Evolutionary conservation across 2,329 filamentous ascomycete genomes (phyloP).

Genomic region (Samsoniella hepiali): DNA sequence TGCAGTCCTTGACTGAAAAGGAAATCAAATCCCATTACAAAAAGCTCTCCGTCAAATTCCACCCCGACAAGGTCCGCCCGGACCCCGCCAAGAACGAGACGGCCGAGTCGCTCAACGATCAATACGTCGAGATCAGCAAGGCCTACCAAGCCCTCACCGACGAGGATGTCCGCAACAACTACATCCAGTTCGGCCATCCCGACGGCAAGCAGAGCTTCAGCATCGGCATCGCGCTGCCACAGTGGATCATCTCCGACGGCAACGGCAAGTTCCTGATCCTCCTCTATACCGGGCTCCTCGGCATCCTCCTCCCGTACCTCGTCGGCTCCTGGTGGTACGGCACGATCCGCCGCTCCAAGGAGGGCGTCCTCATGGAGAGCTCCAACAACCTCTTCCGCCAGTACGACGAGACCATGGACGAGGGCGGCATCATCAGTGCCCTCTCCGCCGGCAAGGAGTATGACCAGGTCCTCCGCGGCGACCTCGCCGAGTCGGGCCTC

Average conservation of each 20-base stretch:
- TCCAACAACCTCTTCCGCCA: conserved; percentile 93
- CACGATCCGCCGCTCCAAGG: conserved; percentile 86
- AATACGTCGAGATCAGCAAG: conserved; percentile 94
- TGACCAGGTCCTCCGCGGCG: conserved; percentile 68
- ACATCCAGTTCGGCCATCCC: conserved; percentile 90
- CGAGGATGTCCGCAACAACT: conserved; percentile 96
- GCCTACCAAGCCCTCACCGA: conserved; percentile 97
- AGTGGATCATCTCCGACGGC: conserved; percentile 87
- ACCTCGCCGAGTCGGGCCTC: conserved; percentile 76
- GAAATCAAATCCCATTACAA: conserved; percentile 91
- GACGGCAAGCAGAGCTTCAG: conserved; percentile 98
- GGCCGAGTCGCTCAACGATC: conserved; percentile 74
- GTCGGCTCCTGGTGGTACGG: conserved; percentile 99
- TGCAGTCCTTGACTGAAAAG: conserved; percentile 76
- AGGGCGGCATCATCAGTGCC: conserved; percentile 74
- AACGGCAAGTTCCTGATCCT: conserved; percentile 94
- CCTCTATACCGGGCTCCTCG: conserved; percentile 82
- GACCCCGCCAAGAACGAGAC: conserved; percentile 89
- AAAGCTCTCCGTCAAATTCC: conserved; percentile 77
- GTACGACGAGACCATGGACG: conserved; percentile 80
- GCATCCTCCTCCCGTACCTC: conserved; percentile 84
- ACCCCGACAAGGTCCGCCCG: conserved; percentile 88
- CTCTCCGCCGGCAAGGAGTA: conserved; percentile 87
- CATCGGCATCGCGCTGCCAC: conserved; percentile 92
- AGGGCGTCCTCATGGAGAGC: conserved; percentile 87